Base-by-base conservation (phyloP, 371 early-diverging fungal genomes). In the Syncephalastrum racemosum region DNA sequence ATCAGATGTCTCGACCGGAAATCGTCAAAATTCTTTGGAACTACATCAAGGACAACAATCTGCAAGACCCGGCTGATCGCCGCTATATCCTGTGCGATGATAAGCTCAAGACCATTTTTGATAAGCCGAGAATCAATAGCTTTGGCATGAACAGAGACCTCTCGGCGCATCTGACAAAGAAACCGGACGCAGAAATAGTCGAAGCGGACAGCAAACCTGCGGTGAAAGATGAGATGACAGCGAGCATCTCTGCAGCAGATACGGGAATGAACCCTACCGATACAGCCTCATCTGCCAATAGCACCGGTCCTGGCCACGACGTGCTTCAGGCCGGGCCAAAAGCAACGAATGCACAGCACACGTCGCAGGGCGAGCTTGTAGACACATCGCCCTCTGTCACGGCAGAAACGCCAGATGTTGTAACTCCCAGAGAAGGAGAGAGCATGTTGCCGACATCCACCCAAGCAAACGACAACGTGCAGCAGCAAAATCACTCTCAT, bases 81-180 rank as follows among this genome's bases (percentile, higher is more conserved):
- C 59, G 84, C 49, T 79, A 53, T 49, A 81, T 84, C 45, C 49
- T 84, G 14, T 79, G 82, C 60, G 84, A 84, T 59, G 76, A 64
- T 6, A 68, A 71, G 50, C 62, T 85, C 5, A 80, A 75, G 52
- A 58, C 68, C 14, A 70, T 85, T 46, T 81, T 85, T 64, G 62
- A 68, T 25, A 60, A 68, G 39, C 79, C 84, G 57, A 54, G 78
- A 43, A 66, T 83, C 24, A 75, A 76, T 56, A 75, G 77, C 42
- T 85, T 85, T 63, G 71, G 71, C 39, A 83, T 85, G 85, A 76
- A 81, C 45, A 79, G 80, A 46, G 66, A 77, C 63, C 58, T 83
- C 48, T 75, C 74, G 22, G 70, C 62, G n/a, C 84, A 83, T 60
- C 43, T 85, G 43, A 76, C 69, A 19, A 77, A 77, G 40, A 77